A percentile compares a stretch with the other conserved stretches of the same genome.
Evolutionary conservation across 768 basidiomycete species (phyloP).

Genomic region (Ephemerocybe angulata): DNA sequence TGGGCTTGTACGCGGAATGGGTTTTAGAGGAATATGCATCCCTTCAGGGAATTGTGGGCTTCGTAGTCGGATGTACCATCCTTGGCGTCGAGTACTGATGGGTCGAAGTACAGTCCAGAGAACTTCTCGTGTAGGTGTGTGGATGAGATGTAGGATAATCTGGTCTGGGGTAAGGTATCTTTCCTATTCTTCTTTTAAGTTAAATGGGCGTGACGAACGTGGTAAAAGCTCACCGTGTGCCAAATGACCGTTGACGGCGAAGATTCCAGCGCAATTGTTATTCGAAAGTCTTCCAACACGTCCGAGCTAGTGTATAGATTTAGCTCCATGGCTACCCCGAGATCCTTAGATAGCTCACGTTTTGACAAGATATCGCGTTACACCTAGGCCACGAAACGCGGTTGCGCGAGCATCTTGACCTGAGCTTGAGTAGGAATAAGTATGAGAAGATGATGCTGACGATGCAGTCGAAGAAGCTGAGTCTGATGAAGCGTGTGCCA

Average conservation of each 20-base stretch:
- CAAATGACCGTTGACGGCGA: constrained; percentile 8
- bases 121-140: constrained; percentile 61
- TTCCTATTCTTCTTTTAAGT: constrained; percentile 4
- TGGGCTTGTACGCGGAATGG: constrained; percentile 43
- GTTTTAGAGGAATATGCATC: constrained; percentile 51
- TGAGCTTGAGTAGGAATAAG: background rate
- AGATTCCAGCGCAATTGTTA: constrained; percentile 3
- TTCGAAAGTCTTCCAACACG: constrained; percentile 4
- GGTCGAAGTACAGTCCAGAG: constrained; percentile 80
- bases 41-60: constrained; percentile 67
- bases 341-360: background rate
- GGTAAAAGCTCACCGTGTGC: constrained; percentile 12
- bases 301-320: background rate
- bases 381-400: background rate
- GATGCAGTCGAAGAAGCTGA: background rate
- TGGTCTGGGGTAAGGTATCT: constrained; percentile 5
- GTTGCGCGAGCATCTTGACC: background rate
- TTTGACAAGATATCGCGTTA: constrained; percentile 5
- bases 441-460: background rate
- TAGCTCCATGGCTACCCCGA: background rate
- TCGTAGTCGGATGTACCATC: constrained; percentile 81
- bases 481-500: background rate
- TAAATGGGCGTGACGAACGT: no score
- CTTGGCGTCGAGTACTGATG: constrained; percentile 40
- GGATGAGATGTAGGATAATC: constrained; percentile 28